Conservation (phyloP, 352 stramenopile species). For the Phytophthora fragariaefolia region DNA sequence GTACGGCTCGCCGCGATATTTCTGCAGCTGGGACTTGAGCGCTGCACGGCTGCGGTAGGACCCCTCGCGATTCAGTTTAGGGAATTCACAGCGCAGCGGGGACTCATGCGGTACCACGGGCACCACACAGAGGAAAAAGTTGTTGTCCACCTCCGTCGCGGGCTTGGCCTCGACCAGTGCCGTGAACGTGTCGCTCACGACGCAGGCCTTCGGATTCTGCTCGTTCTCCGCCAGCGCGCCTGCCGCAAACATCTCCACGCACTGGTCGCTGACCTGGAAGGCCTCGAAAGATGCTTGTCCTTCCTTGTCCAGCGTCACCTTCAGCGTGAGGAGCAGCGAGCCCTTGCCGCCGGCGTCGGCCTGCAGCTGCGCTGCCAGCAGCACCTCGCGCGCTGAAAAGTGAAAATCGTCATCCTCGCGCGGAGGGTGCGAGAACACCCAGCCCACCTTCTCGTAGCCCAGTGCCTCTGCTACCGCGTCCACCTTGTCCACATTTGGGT, state of each 20-base stretch:
- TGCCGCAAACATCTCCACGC: constrained; percentile 98
- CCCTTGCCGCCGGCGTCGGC: constrained; percentile 94
- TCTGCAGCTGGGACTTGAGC: constrained; percentile 93
- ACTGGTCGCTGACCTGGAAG: constrained; percentile 97
- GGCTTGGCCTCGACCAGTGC: constrained; percentile 97
- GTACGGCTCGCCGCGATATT: constrained; percentile 64
- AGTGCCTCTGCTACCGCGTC: constrained; percentile 89
- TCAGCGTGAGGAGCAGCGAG: constrained; percentile 96
- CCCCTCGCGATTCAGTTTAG: constrained; percentile 92
- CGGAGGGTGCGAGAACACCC: constrained; percentile 97
- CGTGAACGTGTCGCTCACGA: constrained; percentile 97
- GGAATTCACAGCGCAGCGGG: constrained; percentile 93
- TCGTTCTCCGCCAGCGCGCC: constrained; percentile 92
- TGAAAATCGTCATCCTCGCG: constrained; percentile 95
- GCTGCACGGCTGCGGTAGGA: constrained; percentile 85
- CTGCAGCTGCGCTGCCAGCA: constrained; percentile 96
- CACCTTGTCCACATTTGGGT: constrained; percentile 87
- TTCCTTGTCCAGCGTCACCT: constrained; percentile 94
- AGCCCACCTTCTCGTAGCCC: constrained; percentile 94
- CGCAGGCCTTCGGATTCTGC: constrained; percentile 90
- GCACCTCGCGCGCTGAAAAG: constrained; percentile 89
- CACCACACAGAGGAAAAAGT: constrained; percentile 98
- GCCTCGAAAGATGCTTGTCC: constrained; percentile 95
- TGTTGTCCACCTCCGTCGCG: constrained; percentile 93
- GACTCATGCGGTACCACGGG: constrained; percentile 96